Conservation (phyloP, 768 basidiomycete species). For the Suillus luteus region DNA sequence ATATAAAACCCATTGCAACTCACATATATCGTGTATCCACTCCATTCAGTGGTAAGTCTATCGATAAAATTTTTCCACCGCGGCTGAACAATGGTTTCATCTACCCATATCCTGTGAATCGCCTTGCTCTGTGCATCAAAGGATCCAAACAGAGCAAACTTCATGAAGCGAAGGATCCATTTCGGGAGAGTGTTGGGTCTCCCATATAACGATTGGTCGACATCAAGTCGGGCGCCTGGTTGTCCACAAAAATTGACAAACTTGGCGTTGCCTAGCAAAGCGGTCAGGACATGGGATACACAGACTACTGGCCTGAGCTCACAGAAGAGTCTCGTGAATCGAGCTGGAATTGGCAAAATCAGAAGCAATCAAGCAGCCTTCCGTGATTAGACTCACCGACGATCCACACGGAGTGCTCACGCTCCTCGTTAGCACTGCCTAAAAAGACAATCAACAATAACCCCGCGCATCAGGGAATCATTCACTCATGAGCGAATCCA, state of each 20-base stretch:
- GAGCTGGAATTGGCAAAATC: slow-evolving; percentile 6
- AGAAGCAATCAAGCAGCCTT: background rate
- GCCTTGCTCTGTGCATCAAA: slow-evolving; percentile 44
- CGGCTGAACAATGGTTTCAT: slow-evolving; percentile 38
- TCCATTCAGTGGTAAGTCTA: slow-evolving; percentile 47
- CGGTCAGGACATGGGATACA: background rate
- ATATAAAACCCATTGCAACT: slow-evolving; percentile 14
- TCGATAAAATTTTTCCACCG: slow-evolving; percentile 43
- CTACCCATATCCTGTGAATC: slow-evolving; percentile 48
- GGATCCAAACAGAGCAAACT: slow-evolving; percentile 44
- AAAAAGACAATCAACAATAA: background rate
- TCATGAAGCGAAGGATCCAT: slow-evolving; percentile 23
- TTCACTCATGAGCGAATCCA: slow-evolving; percentile 7
- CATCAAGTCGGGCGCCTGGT: slow-evolving; percentile 35
- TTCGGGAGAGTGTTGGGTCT: background rate
- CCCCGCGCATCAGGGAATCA: background rate
- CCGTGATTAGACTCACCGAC: background rate
- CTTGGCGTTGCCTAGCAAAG: slow-evolving; percentile 23
- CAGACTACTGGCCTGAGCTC: background rate
- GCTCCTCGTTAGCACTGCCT: background rate
- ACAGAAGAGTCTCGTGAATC: slow-evolving; percentile 12
- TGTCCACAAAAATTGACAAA: slow-evolving; percentile 41
- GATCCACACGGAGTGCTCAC: slow-evolving; percentile 1
- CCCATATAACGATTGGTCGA: slow-evolving; percentile 27
- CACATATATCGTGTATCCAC: slow-evolving; percentile 50